Evolutionary conservation across 2,329 filamentous ascomycete species (phyloP), one percentile per base, ranked within the genome.

Genomic region (Beauveria varroae): DNA sequence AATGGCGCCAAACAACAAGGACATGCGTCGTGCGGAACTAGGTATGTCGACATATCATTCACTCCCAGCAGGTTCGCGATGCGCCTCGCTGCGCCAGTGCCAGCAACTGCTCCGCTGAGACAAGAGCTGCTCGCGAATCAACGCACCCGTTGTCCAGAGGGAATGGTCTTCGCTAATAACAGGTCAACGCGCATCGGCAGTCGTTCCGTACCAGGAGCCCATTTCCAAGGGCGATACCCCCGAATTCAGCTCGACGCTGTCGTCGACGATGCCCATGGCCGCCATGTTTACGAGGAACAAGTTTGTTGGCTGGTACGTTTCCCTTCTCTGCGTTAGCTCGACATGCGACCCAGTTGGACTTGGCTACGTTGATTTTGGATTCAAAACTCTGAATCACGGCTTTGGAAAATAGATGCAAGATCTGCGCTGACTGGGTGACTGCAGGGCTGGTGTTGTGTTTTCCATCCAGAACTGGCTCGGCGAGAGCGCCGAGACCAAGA

Each of bases 271-370:
- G 71, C 93, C 93, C 63, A 97, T 97, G 93, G 92, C 91, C 62
- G 93, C 93, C 65, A 96, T 96, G 82, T 95, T 96, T 73, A 95
- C 89, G 68, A 84, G 92, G 67, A 96, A 96, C 78, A 89, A 90
- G 82, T 95, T 84, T 70, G 77, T 88, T 62, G 85, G 85, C 71
- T 88, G 85, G 83, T 85, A 74, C 63, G 78, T 72, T 52, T 28
- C 26, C 47, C 24, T 28, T 10, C 9, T n/a, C 24, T 10, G 14
- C 34, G 34, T 37, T 12, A 37, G 14, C 34, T 16, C 34, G 34
- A 37, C 34, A 37, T 37, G 12, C 34, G 34, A 37, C 34, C 34
- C 14, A 6, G 34, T 5, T 16, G 12, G 34, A 12, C 5, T 37
- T 37, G 5, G 12, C 14, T 37, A 16, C 34, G 34, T 3, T 30